These are phyloP conservation scores for Dryas integrifolia DNA, from an alignment of 331 rosid genomes.

Conservation along the genomic window DNA sequence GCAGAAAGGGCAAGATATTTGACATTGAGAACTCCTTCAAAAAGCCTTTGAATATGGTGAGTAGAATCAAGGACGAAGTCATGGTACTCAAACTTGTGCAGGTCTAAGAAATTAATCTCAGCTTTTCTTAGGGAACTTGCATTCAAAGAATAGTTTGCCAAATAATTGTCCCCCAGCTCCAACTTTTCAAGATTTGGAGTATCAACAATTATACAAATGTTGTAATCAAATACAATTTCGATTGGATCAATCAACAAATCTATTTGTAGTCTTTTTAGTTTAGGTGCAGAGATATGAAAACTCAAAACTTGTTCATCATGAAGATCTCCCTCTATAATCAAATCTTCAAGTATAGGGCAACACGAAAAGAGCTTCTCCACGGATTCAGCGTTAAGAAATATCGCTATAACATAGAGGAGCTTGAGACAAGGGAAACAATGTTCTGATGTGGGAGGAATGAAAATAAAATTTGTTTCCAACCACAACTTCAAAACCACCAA, in stretches of 20 bases:
- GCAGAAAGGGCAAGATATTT: background rate
- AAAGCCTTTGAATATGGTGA: background rate
- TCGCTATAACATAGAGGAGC: background rate
- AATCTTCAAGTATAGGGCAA: slow-evolving; percentile 1
- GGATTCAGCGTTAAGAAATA: background rate
- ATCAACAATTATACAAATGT: background rate
- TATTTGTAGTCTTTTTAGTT: background rate
- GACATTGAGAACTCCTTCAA: background rate
- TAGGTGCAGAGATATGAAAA: background rate
- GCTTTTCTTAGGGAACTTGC: background rate
- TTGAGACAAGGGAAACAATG: background rate
- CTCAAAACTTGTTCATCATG: background rate
- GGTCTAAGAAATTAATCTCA: background rate
- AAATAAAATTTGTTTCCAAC: background rate
- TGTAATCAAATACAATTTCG: no score
- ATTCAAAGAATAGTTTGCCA: background rate
- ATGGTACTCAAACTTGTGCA: background rate
- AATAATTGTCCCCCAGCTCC: background rate
- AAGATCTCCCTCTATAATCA: background rate
- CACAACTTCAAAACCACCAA: background rate
- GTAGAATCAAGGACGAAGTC: background rate
- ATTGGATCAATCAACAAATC: background rate
- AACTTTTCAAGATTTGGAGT: slow-evolving; percentile 6
- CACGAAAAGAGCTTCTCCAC: background rate
- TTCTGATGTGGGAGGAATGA: background rate